Conservation (phyloP, 768 basidiomycete species). For the Imleria badia region DNA sequence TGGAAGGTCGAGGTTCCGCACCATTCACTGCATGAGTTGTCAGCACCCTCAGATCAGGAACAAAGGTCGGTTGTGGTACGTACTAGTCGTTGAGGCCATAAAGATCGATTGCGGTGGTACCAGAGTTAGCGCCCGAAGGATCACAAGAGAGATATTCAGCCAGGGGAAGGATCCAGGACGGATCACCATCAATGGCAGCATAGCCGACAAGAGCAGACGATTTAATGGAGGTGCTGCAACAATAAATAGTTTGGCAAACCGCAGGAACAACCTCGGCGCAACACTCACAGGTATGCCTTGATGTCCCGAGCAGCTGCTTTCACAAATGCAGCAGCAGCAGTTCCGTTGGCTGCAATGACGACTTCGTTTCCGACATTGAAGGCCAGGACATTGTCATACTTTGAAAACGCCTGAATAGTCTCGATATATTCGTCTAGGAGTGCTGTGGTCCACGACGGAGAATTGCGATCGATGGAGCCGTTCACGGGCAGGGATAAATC, state of each 20-base stretch:
- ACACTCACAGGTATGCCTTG: constrained; percentile 78
- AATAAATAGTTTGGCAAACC: neutral
- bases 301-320: constrained; percentile 90
- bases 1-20: constrained; percentile 68
- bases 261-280: neutral
- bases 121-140: constrained; percentile 49
- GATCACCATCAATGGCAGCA: constrained; percentile 75
- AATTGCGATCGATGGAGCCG: constrained; percentile 74
- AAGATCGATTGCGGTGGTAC: constrained; percentile 69
- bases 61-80: constrained; percentile 26
- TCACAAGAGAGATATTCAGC: constrained; percentile 85
- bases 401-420: constrained; percentile 77
- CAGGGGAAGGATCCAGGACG: constrained; percentile 60
- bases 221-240: constrained; percentile 55
- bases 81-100: constrained; percentile 89
- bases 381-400: constrained; percentile 88
- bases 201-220: constrained; percentile 78
- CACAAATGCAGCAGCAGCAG: constrained; percentile 72
- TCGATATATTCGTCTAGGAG: constrained; percentile 73
- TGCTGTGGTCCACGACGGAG: constrained; percentile 79
- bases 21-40: constrained; percentile 61
- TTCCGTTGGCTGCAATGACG: constrained; percentile 51
- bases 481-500: constrained; percentile 84
- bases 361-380: constrained; percentile 91
- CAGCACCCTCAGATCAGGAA: neutral